A percentile compares a stretch with the other conserved stretches of the same genome.
Evolutionary conservation across 2,329 filamentous ascomycete species (phyloP).

Genomic region (Fusarium robinianum): DNA sequence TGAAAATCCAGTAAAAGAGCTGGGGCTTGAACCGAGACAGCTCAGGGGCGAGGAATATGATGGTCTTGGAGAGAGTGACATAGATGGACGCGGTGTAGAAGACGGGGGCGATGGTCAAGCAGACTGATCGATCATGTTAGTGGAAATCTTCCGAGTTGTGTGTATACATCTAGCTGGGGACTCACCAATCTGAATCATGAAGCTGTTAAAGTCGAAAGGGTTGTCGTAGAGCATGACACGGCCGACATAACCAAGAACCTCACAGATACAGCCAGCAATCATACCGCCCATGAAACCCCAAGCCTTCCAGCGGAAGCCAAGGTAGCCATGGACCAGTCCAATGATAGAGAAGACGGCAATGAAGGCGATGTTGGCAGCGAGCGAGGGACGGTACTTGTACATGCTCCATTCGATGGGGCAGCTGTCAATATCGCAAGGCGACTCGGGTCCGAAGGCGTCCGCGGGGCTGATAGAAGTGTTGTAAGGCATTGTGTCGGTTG

Average conservation of each 20-base stretch:
- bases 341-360: constrained; percentile 53
- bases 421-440: constrained; percentile 53
- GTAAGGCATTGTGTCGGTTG: constrained; percentile 29
- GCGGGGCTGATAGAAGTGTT: constrained; percentile 28
- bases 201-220: constrained; percentile 62
- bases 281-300: constrained; percentile 58
- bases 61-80: constrained; percentile 57
- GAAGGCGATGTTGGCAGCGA: constrained; percentile 58
- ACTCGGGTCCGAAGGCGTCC: constrained; percentile 48
- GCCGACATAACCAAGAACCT: constrained; percentile 66
- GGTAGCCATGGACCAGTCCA: constrained; percentile 46
- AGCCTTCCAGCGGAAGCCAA: constrained; percentile 53
- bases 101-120: constrained; percentile 56
- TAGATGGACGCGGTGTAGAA: constrained; percentile 67
- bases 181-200: constrained; percentile 68
- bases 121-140: constrained; percentile 44
- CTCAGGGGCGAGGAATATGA: constrained; percentile 46
- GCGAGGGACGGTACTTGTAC: constrained; percentile 58
- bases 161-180: constrained; percentile 3
- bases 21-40: constrained; percentile 50
- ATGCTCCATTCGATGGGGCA: constrained; percentile 54
- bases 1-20: constrained; percentile 54
- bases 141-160: background rate
- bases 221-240: constrained; percentile 61
- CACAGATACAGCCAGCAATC: constrained; percentile 58